A percentile compares a stretch with the other conserved stretches of the same genome.
These are phyloP conservation scores for Naganishia onofrii DNA, from an alignment of 768 basidiomycete species.

Conservation along the genomic window DNA sequence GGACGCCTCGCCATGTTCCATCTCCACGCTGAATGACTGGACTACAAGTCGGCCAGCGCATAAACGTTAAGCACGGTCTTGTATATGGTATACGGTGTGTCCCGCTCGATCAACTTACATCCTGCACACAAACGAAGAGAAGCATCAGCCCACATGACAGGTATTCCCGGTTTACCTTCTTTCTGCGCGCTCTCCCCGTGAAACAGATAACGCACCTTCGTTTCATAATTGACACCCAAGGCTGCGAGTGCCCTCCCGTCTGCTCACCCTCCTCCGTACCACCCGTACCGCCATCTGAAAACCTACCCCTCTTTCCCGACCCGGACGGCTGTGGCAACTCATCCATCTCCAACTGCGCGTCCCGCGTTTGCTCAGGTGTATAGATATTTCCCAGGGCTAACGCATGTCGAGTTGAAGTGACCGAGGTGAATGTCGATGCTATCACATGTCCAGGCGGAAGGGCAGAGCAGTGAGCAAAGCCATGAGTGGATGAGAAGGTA, in stretches of 20 bases:
- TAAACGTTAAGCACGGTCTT: background rate
- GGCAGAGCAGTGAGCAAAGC: background rate
- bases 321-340: slow-evolving; percentile 39
- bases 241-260: slow-evolving; percentile 42
- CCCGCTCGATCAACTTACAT: slow-evolving; percentile 3
- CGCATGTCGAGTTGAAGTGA: slow-evolving; percentile 84
- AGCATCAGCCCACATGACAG: background rate
- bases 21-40: slow-evolving; percentile 71
- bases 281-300: background rate
- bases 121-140: background rate
- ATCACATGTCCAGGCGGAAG: background rate
- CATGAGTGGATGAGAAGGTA: no score
- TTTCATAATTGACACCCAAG: slow-evolving; percentile 68
- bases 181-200: background rate
- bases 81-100: no score
- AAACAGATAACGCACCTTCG: slow-evolving; percentile 17
- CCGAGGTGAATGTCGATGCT: slow-evolving; percentile 91
- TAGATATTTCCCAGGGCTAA: slow-evolving; percentile 75
- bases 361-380: slow-evolving; percentile 59
- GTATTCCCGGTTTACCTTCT: background rate
- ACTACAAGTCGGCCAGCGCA: background rate
- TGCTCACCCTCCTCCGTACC: slow-evolving; percentile 25
- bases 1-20: slow-evolving; percentile 78
- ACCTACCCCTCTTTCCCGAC: slow-evolving; percentile 18
- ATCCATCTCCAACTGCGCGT: slow-evolving; percentile 58